Conservation (phyloP, 768 basidiomycete species). For the Mycena leptocephala region DNA sequence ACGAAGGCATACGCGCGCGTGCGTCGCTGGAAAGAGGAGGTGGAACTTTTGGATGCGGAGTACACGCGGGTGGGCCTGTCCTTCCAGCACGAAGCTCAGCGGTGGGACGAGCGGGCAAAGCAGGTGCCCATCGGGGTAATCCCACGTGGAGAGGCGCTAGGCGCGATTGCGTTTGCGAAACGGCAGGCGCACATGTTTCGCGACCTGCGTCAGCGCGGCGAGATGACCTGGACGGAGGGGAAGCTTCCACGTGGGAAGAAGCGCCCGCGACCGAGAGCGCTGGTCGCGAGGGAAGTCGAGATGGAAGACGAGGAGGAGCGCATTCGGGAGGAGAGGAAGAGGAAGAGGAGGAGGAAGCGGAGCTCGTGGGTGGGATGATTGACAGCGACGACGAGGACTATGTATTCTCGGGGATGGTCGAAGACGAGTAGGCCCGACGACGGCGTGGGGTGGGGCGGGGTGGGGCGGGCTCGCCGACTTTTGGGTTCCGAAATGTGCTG, state of each 20-base stretch:
- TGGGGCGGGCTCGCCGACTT: too few relatives aligned
- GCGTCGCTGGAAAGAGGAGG: neutral
- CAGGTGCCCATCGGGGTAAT: neutral
- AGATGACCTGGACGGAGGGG: neutral
- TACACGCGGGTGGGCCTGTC: neutral
- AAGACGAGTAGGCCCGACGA: neutral
- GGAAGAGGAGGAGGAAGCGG: neutral
- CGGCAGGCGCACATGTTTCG: conserved; percentile 5
- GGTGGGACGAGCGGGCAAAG: neutral
- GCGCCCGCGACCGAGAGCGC: neutral
- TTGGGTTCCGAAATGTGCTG: too few relatives aligned
- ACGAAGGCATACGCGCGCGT: neutral
- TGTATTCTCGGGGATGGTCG: neutral
- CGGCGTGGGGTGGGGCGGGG: too few relatives aligned
- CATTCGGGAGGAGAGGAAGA: neutral
- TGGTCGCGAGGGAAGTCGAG: neutral
- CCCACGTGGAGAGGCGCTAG: neutral
- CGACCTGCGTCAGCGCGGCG: neutral
- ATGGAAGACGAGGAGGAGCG: neutral
- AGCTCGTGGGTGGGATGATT: neutral
- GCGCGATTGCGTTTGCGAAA: neutral
- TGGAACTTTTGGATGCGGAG: neutral
- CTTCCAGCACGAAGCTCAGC: neutral
- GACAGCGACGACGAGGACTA: neutral
- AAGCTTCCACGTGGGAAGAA: neutral